phyloP scores from a whole-genome alignment of 148 eudicot species.

The Nepenthes gracilis region DNA sequence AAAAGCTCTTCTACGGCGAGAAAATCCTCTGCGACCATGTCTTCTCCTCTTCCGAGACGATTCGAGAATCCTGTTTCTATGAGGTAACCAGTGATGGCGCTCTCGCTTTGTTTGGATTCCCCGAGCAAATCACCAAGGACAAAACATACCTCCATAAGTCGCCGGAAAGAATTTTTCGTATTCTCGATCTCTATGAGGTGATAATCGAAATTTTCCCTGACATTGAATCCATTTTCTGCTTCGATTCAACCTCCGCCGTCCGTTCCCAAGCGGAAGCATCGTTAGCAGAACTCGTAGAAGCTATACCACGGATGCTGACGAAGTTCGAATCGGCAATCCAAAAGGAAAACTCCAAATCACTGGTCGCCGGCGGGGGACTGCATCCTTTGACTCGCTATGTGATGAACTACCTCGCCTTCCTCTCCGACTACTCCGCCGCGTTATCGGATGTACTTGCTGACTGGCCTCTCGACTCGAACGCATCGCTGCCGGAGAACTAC shows the following conservation, averaged over 20 bases:
- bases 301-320: constrained; percentile 13
- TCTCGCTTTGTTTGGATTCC: constrained; percentile 27
- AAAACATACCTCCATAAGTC: constrained; percentile 30
- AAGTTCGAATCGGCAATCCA: constrained; percentile 48
- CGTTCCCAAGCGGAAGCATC: constrained; percentile 26
- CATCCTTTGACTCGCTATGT: constrained; percentile 48
- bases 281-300: constrained; percentile 30
- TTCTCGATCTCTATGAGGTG: constrained; percentile 50
- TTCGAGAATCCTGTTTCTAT: constrained; percentile 44
- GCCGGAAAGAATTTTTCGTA: constrained; percentile 51
- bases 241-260: constrained; percentile 26
- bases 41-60: constrained; percentile 31
- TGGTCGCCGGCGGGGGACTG: constrained; percentile 36
- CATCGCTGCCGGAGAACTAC: constrained; percentile 34
- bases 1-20: constrained; percentile 44
- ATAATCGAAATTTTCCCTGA: constrained; percentile 28
- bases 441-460: constrained; percentile 34
- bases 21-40: constrained; percentile 55
- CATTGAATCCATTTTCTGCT: constrained; percentile 43
- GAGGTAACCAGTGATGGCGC: constrained; percentile 53
- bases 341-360: constrained; percentile 39
- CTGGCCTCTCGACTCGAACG: constrained; percentile 16
- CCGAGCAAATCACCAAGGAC: constrained; percentile 44
- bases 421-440: constrained; percentile 35
- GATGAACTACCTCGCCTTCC: constrained; percentile 34